Percentiles rank a stretch among this genome's conserved stretches.
These are phyloP conservation scores for Penicillium sp. DNA, from an alignment of 2,329 filamentous ascomycete species.

Conservation along the genomic window DNA sequence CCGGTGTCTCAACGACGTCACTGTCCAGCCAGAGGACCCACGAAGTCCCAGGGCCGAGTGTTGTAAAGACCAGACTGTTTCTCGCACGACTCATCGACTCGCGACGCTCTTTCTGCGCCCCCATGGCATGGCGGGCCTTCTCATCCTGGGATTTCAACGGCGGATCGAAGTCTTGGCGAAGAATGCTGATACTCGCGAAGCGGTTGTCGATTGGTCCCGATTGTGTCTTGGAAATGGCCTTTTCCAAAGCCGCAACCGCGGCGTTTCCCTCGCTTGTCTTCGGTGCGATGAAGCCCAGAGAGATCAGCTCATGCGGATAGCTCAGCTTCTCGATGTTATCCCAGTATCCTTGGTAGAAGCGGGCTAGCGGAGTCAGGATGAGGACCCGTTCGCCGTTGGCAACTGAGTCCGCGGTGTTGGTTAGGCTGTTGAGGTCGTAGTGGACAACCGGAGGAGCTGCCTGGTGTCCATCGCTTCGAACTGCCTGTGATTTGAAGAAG, in stretches of 20 bases:
- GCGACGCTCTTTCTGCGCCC: slow-evolving; percentile 80
- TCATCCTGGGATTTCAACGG: slow-evolving; percentile 79
- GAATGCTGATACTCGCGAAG: slow-evolving; percentile 90
- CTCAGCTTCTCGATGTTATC: slow-evolving; percentile 78
- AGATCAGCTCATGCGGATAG: slow-evolving; percentile 94
- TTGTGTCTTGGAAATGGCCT: slow-evolving; percentile 81
- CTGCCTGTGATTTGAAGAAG: slow-evolving; percentile 64
- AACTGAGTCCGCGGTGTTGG: slow-evolving; percentile 71
- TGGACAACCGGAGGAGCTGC: slow-evolving; percentile 80
- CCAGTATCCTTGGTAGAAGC: slow-evolving; percentile 95
- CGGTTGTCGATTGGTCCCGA: slow-evolving; percentile 74
- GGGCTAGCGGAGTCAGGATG: slow-evolving; percentile 86
- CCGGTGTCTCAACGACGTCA: slow-evolving; percentile 86
- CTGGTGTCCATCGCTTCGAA: slow-evolving; percentile 46
- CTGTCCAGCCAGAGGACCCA: slow-evolving; percentile 97
- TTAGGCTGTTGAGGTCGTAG: slow-evolving; percentile 95
- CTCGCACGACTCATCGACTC: slow-evolving; percentile 90
- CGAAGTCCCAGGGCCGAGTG: slow-evolving; percentile 81
- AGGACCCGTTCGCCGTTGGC: slow-evolving; percentile 81
- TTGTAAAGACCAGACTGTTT: slow-evolving; percentile 94
- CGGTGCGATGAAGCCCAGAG: slow-evolving; percentile 91
- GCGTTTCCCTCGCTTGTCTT: slow-evolving; percentile 89
- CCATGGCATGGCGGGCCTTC: slow-evolving; percentile 83
- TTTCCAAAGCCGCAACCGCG: slow-evolving; percentile 78
- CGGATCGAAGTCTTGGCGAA: slow-evolving; percentile 90